These are phyloP conservation scores for Fusarium heterosporum DNA, from an alignment of 2,329 filamentous ascomycete species.

Conservation along the genomic window DNA sequence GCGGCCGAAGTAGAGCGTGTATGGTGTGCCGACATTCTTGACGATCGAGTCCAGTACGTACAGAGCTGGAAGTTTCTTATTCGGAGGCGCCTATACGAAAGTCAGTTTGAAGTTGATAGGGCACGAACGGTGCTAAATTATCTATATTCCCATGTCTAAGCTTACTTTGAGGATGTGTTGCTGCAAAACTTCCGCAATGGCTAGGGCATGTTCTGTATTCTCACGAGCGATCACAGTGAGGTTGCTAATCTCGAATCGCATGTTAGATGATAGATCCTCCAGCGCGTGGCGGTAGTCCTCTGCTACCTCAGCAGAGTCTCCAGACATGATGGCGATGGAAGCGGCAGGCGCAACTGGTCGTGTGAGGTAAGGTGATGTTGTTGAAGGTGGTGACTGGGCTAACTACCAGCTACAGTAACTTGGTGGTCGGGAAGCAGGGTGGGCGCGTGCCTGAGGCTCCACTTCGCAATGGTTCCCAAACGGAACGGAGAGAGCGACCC, in stretches of 20 bases:
- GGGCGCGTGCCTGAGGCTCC: conserved; percentile 27
- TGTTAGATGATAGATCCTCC: conserved; percentile 90
- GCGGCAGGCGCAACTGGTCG: conserved; percentile 27
- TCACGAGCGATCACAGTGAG: conserved; percentile 97
- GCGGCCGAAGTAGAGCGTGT: conserved; percentile 92
- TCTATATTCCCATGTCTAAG: not conserved
- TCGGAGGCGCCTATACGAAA: conserved; percentile 77
- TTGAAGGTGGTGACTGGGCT: conserved; percentile 24
- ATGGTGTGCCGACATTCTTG: conserved; percentile 98
- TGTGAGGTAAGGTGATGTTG: conserved; percentile 17
- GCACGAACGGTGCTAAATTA: not conserved
- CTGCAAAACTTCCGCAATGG: conserved; percentile 89
- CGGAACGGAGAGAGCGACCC: not conserved
- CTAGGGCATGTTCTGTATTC: conserved; percentile 94
- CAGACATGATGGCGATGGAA: conserved; percentile 56
- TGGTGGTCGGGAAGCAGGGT: not conserved
- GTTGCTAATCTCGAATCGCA: conserved; percentile 95
- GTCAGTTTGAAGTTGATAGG: conserved; percentile 51
- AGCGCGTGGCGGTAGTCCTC: conserved; percentile 95
- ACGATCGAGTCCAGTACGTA: conserved; percentile 98
- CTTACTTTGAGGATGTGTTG: conserved; percentile 96
- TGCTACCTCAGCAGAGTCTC: conserved; percentile 83
- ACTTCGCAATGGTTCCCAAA: conserved; percentile 11
- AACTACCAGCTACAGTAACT: conserved; percentile 8
- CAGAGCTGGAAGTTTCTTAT: conserved; percentile 92